Conservation (phyloP, 2,329 filamentous ascomycete genomes). For the Aspergillus alliaceus region DNA sequence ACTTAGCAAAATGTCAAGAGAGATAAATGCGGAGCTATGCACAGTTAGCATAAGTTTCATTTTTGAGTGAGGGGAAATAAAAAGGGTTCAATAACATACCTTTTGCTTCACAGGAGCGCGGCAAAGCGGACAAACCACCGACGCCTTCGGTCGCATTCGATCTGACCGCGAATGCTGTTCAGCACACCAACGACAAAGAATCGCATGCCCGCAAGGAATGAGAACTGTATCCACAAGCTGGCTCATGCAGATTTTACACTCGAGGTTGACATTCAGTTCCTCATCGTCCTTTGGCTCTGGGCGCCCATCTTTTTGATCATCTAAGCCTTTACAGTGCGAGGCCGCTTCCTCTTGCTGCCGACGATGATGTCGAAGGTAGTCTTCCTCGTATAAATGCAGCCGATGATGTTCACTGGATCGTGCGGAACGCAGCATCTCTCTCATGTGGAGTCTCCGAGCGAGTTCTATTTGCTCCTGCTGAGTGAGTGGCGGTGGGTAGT, state of each 20-base stretch:
- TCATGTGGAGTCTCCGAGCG: slow-evolving; percentile 7
- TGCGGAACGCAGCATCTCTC: slow-evolving; percentile 11
- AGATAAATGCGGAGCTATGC: not conserved
- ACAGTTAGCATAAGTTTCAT: not conserved
- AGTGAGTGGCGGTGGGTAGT: not conserved
- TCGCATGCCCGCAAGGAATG: slow-evolving; percentile 56
- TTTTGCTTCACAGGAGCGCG: slow-evolving; percentile 27
- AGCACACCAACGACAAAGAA: slow-evolving; percentile 58
- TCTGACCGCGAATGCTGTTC: slow-evolving; percentile 51
- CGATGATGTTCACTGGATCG: slow-evolving; percentile 8
- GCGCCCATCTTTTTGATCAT: slow-evolving; percentile 46
- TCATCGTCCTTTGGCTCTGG: slow-evolving; percentile 50
- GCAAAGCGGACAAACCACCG: slow-evolving; percentile 30
- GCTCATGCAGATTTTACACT: slow-evolving; percentile 55
- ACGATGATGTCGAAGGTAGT: not conserved
- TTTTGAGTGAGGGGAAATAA: too few relatives aligned
- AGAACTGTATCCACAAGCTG: slow-evolving; percentile 54
- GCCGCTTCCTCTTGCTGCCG: not conserved
- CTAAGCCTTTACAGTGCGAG: slow-evolving; percentile 37
- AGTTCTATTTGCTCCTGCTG: slow-evolving; percentile 9
- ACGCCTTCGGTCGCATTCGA: slow-evolving; percentile 16
- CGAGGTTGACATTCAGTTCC: slow-evolving; percentile 51
- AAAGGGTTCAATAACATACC: slow-evolving; percentile 17
- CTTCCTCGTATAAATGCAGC: slow-evolving; percentile 11
- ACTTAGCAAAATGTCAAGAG: not conserved